Evolutionary conservation across 2,329 filamentous ascomycete genomes (phyloP), one percentile per base, ranked within the genome.

Genomic region (Talaromyces sp.): DNA sequence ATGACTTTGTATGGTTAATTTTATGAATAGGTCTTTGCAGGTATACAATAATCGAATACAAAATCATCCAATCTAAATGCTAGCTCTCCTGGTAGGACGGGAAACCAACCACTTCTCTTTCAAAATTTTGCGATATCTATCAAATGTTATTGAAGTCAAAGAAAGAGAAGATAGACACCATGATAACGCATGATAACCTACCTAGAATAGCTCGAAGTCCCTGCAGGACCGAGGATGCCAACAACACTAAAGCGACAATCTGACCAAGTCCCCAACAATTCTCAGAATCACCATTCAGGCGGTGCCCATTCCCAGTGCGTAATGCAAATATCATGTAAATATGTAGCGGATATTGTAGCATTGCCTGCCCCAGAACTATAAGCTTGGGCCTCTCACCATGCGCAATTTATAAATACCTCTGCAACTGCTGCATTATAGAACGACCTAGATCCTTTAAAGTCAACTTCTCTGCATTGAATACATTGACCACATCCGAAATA

Each of bases 221-320:
- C 39, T 62, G 61, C 19, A 54, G 45, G 17, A 62, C 22, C 10
- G 61, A 62, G 9, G 22, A 62, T 22, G 49, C 49, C n/a, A 62
- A 33, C 35, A 33, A 56, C 3, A 62, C 45, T 37, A 62, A 25
- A 43, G 37, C 49, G 19, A 56, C 31, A 39, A 62, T 19, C 27
- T 62, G 35, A 25, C 61, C 61, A 13, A 62, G 56, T 25, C 61
- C 61, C 61, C 61, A 56, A 17, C 41, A 45, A 41, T 62, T 56
- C 15, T 56, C 61, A 9, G 61, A 62, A 35, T 62, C 50, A 13
- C 49, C 61, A 41, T 62, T 52, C 25, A 62, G 47, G 13, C 17
- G 49, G 17, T 43, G 7, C 9, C 56, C 49, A 41, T 45, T 62
- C 11, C 2, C 37, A 13, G 33, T 22, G 13, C 61, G 49, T 22